phyloP scores from a whole-genome alignment of 495 filamentous ascomycete genomes.

The Lentithecium fluviatile region DNA sequence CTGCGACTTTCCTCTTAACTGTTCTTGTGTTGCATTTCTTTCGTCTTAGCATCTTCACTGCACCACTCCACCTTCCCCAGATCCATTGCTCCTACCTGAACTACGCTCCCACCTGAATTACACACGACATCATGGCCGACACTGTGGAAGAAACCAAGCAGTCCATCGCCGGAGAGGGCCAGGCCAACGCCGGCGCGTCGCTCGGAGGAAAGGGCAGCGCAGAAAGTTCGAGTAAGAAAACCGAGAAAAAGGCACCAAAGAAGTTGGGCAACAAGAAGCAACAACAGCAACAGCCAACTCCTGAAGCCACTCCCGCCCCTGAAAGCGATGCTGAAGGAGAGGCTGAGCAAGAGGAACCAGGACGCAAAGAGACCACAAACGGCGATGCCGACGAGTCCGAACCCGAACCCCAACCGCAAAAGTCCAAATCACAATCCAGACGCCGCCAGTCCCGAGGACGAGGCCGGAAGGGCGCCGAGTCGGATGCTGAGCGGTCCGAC shows the following conservation, averaged over 20 bases:
- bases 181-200: slow-evolving; percentile 38
- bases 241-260: slow-evolving; percentile 44
- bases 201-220: slow-evolving; percentile 35
- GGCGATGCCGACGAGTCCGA: slow-evolving; percentile 36
- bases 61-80: not conserved
- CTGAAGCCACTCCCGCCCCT: slow-evolving; percentile 37
- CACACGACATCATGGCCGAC: slow-evolving; percentile 35
- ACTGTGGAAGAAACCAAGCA: slow-evolving; percentile 40
- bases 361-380: slow-evolving; percentile 30
- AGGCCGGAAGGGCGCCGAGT: slow-evolving; percentile 37
- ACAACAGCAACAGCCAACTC: slow-evolving; percentile 44
- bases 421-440: slow-evolving; percentile 36
- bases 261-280: slow-evolving; percentile 44
- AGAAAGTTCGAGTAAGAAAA: slow-evolving; percentile 39
- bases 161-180: slow-evolving; percentile 41
- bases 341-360: slow-evolving; percentile 35
- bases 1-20: slow-evolving; percentile 26
- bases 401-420: slow-evolving; percentile 38
- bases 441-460: slow-evolving; percentile 46
- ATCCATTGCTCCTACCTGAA: not conserved
- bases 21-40: slow-evolving; percentile 9
- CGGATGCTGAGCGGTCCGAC: slow-evolving; percentile 44
- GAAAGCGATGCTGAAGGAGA: slow-evolving; percentile 41
- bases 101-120: slow-evolving; percentile 5
- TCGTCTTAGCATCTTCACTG: slow-evolving; percentile 3